Base-by-base conservation (phyloP, 2,329 filamentous ascomycete species). In the Lecanicillium sp. region DNA sequence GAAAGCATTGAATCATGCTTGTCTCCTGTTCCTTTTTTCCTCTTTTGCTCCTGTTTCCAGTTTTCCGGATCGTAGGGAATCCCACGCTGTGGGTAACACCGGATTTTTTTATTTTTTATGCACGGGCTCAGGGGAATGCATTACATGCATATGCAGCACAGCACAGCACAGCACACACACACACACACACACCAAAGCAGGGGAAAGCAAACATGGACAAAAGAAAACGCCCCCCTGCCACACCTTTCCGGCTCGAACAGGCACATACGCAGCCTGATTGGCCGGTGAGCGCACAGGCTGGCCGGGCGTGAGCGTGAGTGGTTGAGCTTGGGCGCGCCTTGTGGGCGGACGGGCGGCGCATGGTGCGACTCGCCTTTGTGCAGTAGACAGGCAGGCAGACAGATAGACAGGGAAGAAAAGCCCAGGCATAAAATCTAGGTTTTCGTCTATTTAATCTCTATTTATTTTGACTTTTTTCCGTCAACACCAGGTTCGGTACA, bases 191-290 rank as follows among this genome's bases (percentile, higher is more conserved):
- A n/a, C n/a, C n/a, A n/a, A n/a, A n/a, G n/a, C n/a, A n/a, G n/a
- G n/a, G n/a, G n/a, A n/a, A n/a, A n/a, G n/a, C n/a, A n/a, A n/a
- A n/a, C n/a, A n/a, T n/a, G n/a, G n/a, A 12, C 9, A 8, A 21
- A 37, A 21, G 12, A 6, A 5, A 3, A 10, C 11, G 17, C 17
- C 19, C 17, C 4, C 43, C 23, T 45, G 9, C 14, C 8, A 19
- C n/a, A n/a, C n/a, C n/a, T 33, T 14, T 24, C 7, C 41, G 15
- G 20, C 11, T 11, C n/a, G 5, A 37, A 8, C 10, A 37, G 33
- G 43, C 19, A 38, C 24, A 14, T 33, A 3, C 12, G 9, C 36
- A 17, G 14, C 44, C 7, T 47, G 44, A 47, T 47, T 47, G 44
- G 44, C 14, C 36, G n/a, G 20, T 20, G 20, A 12, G 23, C 23